Evolutionary conservation across 2,329 filamentous ascomycete species (phyloP), one percentile per base, ranked within the genome.

Genomic region (Aspergillus neoniger): DNA sequence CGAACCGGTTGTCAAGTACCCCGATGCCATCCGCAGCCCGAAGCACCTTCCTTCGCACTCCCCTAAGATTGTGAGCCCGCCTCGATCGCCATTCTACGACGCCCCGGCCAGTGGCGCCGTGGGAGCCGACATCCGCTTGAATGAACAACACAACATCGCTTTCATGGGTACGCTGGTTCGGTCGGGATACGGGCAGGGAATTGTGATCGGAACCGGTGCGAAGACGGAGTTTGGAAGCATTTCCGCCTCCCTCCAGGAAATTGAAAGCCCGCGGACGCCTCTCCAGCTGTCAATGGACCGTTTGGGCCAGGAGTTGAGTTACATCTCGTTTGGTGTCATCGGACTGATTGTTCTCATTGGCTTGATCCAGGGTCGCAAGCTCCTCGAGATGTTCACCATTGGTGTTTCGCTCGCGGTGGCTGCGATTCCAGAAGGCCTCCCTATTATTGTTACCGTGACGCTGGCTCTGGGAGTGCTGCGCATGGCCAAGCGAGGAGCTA

Each of bases 101-200:
- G 85, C 83, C 17, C 82, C 85, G 30, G 85, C 83, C 32, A 82
- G 81, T 62, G 85, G 83, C 9, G 85, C 80, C 51, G 86, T 84
- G 66, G 86, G 82, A 63, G 86, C 85, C 28, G 88, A 90, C 66
- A 85, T 91, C 48, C 83, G 86, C 52, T 79, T 90, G 54, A 91
- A 90, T 63, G 89, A 90, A 57, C 86, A 89, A 68, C 91, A 90
- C 69, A 98, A 99, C 70, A 93, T 99, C 74, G 95, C 93, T 2
- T 98, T 97, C 75, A 98, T 99, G 93, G 95, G 95, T 28, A 99
- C 95, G 2, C 78, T 99, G 65, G 92, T 99, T 36, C 91, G 94
- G 66, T 97, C 94, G 38, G 95, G 95, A 10, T 90, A 99, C 71
- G 95, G 95, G 0, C 93, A 96, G 75, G 95, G 95, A 47, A 89